A percentile compares a stretch with the other conserved stretches of the same genome.
phyloP scores from a whole-genome alignment of 768 basidiomycete genomes.

The Lentinula detonsa region DNA sequence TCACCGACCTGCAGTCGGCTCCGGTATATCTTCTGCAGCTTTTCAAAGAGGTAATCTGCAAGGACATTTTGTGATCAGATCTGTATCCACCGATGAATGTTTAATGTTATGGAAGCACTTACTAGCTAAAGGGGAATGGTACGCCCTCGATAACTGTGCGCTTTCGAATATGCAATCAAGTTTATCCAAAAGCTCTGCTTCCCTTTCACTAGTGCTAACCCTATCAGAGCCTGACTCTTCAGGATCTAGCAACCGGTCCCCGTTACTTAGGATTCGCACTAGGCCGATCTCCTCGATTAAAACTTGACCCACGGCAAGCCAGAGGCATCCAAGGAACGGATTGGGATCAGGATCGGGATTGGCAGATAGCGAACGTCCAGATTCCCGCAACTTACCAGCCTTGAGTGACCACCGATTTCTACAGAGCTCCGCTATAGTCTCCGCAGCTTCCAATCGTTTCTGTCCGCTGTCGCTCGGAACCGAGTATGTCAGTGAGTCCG shows the following conservation, averaged over 20 bases:
- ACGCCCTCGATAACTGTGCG: not conserved
- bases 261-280: not conserved
- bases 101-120: not conserved
- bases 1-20: not conserved
- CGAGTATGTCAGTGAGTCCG: constrained; percentile 17
- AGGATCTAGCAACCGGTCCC: not conserved
- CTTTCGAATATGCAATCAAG: not conserved
- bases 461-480: constrained; percentile 4
- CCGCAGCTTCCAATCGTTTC: not conserved
- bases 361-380: not conserved
- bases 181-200: not conserved
- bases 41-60: not conserved
- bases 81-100: not conserved
- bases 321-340: constrained; percentile 2
- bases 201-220: not conserved
- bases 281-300: not conserved
- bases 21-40: not conserved
- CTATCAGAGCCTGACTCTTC: not conserved
- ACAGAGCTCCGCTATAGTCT: not conserved
- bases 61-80: not conserved
- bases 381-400: too few species aligned
- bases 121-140: not conserved
- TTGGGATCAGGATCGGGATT: not conserved
- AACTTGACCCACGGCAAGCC: not conserved
- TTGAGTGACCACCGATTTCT: not conserved